Evolutionary conservation across 768 basidiomycete species (phyloP), one percentile per base, ranked within the genome.

Genomic region (Pleurotus tuoliensis): DNA sequence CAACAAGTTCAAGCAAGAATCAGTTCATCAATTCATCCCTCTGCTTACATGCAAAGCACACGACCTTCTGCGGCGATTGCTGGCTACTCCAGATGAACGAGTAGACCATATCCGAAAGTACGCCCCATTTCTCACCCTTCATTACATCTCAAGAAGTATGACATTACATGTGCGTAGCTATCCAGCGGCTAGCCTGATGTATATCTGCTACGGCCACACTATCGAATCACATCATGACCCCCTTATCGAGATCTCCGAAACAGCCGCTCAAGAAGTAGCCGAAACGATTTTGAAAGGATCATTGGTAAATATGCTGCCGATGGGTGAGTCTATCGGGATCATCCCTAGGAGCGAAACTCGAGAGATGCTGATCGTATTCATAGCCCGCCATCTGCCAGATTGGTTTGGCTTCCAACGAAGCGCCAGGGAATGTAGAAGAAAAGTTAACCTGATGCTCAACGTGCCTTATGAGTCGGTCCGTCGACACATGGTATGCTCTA

Each of bases 31-130:
- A 16, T 37, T 67, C 54, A 22, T 56, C n/a, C 61, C 61, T 8
- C 54, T 67, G 9, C 59, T 66, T 20, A 58, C 66, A 41, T 20
- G 43, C 7, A 66, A 75, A 61, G 68, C 68, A 1, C 62, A 58
- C 5, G 54, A 63, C 18, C 64, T 78, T 22, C 61, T 73, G 13
- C 44, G 61, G 11, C 69, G 66, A 9, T 41, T 77, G 4, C 52
- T 69, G 13, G 53, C 57, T 12, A 55, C 63, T 16, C 70, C 72
- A 1, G 60, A 61, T 0, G 53, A 61, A 9, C 52, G 68, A 9
- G 47, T 61, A 3, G 52, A 64, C 3, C 67, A 71, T 53, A 56
- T 75, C 20, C 62, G 66, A 5, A 65, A 69, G 73, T 74, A 56
- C 27, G 57, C 61, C 15, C 34, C 3, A 44, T 7, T 34, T 11